These are phyloP conservation scores for Rhizopogon roseolus DNA, from an alignment of 768 basidiomycete genomes.

Conservation along the genomic window DNA sequence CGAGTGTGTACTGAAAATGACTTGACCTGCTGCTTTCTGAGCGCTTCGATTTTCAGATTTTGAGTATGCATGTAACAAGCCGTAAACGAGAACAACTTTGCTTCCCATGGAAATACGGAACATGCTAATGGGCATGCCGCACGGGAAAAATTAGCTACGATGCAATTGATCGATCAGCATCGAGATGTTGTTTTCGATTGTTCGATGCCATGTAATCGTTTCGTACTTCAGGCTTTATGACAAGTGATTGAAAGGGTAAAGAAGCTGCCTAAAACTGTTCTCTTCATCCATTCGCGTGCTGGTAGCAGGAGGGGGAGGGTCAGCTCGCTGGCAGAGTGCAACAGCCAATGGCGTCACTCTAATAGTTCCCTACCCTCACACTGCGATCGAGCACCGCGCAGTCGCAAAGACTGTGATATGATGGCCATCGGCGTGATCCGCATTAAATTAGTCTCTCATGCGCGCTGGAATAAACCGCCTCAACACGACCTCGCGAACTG, in stretches of 20 bases:
- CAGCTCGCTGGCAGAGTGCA: too few relatives aligned
- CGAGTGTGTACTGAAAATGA: too few relatives aligned
- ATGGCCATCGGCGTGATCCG: background rate
- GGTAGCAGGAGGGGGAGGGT: background rate
- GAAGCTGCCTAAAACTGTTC: background rate
- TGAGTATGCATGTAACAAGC: too few relatives aligned
- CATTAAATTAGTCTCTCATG: constrained; percentile 69
- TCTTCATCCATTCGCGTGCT: background rate
- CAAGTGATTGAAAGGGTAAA: background rate
- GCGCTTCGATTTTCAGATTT: background rate
- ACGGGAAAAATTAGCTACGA: too few relatives aligned
- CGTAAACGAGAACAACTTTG: too few relatives aligned
- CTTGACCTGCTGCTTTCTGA: background rate
- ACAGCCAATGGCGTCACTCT: background rate
- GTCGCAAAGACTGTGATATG: too few relatives aligned
- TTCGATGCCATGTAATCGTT: background rate
- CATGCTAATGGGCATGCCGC: too few relatives aligned
- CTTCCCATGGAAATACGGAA: too few relatives aligned
- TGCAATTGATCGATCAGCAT: background rate
- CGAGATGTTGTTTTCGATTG: background rate
- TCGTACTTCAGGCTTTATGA: background rate
- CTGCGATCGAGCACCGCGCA: background rate
- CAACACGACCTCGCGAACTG: constrained; percentile 78
- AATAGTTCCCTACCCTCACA: background rate
- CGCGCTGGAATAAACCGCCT: constrained; percentile 87